Percentiles rank a stretch among this genome's conserved stretches.
phyloP scores from a whole-genome alignment of 768 basidiomycete species.

The Exidia glandulosa region DNA sequence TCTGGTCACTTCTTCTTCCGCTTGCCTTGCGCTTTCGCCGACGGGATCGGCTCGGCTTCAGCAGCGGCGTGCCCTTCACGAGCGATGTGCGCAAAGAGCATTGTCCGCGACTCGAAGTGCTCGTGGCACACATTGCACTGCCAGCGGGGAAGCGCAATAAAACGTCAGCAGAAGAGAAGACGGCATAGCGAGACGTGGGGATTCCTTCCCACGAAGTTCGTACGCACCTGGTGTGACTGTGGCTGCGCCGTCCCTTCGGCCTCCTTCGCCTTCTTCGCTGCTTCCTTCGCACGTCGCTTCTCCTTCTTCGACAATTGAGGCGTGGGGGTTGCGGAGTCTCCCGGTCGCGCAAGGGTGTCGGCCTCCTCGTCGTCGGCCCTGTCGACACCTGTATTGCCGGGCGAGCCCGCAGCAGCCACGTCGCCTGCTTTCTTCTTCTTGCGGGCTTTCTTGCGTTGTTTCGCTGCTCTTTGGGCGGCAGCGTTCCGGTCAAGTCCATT shows the following conservation, averaged over 20 bases:
- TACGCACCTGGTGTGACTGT: conserved; percentile 4
- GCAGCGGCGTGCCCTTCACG: conserved; percentile 61
- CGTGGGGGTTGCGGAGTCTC: not conserved
- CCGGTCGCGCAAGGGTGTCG: conserved; percentile 3
- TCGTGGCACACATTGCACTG: conserved; percentile 62
- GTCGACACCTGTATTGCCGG: not conserved
- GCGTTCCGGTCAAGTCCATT: conserved; percentile 1
- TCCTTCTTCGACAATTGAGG: conserved; percentile 68
- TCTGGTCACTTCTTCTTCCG: conserved; percentile 2
- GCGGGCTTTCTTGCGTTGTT: conserved; percentile 6
- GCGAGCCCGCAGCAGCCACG: not conserved
- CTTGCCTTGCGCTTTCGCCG: not conserved
- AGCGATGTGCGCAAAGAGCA: conserved; percentile 62
- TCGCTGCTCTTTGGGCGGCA: not conserved
- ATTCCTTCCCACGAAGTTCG: conserved; percentile 6
- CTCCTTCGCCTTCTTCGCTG: conserved; percentile 47
- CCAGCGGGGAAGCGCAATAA: conserved; percentile 12
- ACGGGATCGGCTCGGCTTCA: conserved; percentile 10
- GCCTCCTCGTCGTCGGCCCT: conserved; percentile 6
- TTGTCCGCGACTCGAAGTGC: conserved; percentile 56
- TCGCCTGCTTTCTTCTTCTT: conserved; percentile 13
- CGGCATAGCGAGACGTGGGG: conserved; percentile 2
- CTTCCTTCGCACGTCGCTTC: conserved; percentile 66
- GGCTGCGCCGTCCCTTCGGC: conserved; percentile 21
- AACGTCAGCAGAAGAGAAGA: conserved; percentile 13